Conservation (phyloP, 768 basidiomycete species). For the Xerocomus brunneocitrinus region DNA sequence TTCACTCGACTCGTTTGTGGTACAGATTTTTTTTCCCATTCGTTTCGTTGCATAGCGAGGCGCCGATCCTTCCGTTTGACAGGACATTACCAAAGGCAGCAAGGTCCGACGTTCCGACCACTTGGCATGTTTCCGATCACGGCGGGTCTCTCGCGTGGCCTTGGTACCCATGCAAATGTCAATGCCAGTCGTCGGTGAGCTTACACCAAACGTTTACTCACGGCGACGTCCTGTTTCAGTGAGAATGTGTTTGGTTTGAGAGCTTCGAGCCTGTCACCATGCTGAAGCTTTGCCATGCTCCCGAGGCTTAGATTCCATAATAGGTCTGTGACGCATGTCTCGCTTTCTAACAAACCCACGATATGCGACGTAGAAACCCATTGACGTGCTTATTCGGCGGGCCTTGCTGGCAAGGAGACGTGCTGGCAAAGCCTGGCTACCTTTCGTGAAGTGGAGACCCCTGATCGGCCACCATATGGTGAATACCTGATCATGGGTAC, state of each 20-base stretch:
- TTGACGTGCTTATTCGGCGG: background rate
- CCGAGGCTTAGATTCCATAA: background rate
- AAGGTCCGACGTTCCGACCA: background rate
- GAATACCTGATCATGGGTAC: background rate
- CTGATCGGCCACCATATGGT: background rate
- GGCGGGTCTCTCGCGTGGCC: background rate
- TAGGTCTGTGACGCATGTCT: background rate
- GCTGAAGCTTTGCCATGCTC: background rate
- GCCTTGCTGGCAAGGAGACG: slow-evolving; percentile 2
- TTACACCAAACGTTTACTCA: too few relatives aligned
- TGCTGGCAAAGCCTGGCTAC: background rate
- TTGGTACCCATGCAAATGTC: background rate
- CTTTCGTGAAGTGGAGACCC: background rate
- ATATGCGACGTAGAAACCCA: background rate
- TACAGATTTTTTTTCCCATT: background rate
- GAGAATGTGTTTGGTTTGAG: background rate
- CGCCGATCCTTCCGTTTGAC: background rate
- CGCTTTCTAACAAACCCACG: too few relatives aligned
- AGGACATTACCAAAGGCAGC: background rate
- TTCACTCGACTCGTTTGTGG: background rate
- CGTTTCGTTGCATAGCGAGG: background rate
- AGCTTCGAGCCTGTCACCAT: background rate
- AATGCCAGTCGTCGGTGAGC: background rate
- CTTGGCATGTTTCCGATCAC: background rate
- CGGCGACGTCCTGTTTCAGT: background rate